Percentiles rank a stretch among this genome's conserved stretches.
Evolutionary conservation across 2,329 filamentous ascomycete genomes (phyloP).

Genomic region (Sclerotinia glacialis): DNA sequence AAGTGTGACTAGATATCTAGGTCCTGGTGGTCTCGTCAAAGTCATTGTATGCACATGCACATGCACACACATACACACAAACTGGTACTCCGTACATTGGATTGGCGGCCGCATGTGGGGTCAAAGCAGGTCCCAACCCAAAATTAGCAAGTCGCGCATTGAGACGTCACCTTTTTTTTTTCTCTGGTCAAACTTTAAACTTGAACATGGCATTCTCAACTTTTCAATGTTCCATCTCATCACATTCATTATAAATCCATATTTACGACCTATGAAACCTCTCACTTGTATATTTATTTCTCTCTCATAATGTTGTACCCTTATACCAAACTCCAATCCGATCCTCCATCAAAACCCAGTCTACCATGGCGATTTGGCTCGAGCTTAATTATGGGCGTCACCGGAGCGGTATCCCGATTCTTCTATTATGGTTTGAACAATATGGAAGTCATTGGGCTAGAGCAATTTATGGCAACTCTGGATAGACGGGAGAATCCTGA

Average conservation of each 20-base stretch:
- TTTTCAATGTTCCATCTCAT: neutral
- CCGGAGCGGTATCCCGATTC: constrained; percentile 65
- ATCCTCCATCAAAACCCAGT: constrained; percentile 29
- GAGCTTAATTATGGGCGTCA: constrained; percentile 69
- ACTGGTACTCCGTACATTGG: too few species aligned
- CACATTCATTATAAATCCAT: neutral
- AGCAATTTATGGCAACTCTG: constrained; percentile 70
- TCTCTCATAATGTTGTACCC: constrained; percentile 19
- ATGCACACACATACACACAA: too few species aligned
- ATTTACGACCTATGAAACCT: neutral
- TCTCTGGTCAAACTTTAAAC: neutral
- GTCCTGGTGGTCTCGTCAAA: neutral
- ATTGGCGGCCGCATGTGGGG: constrained; percentile 5
- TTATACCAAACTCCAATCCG: constrained; percentile 21
- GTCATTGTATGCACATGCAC: neutral
- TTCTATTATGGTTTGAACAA: constrained; percentile 75
- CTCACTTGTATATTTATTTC: neutral
- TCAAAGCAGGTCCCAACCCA: constrained; percentile 1
- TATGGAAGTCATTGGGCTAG: constrained; percentile 73
- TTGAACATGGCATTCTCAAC: constrained; percentile 2
- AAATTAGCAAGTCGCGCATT: neutral
- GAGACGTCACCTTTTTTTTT: constrained; percentile 19
- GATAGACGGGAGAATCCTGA: constrained; percentile 68
- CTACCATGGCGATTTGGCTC: constrained; percentile 71
- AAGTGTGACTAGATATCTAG: neutral